These are phyloP conservation scores for Populus hybrid DNA, from an alignment of 441 rosid genomes.

Conservation along the genomic window DNA sequence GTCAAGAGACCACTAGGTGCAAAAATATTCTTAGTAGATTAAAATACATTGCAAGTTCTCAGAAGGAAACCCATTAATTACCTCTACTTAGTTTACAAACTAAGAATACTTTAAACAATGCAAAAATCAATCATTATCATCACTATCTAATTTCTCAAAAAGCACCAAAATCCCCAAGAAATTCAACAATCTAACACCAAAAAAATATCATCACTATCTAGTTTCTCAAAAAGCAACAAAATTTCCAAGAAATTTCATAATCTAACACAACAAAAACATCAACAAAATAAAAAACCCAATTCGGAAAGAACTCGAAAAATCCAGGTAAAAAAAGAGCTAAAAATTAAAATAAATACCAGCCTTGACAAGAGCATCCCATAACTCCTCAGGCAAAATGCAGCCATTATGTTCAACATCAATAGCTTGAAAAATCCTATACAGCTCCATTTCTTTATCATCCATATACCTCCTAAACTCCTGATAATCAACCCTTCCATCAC, in stretches of 20 bases:
- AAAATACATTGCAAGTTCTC: neutral
- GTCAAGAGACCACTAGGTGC: neutral
- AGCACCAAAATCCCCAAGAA: neutral
- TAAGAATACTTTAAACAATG: neutral
- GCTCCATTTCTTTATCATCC: constrained; percentile 95
- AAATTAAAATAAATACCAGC: constrained; percentile 54
- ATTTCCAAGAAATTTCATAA: neutral
- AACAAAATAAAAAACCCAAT: neutral
- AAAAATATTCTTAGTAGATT: neutral
- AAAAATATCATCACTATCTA: neutral
- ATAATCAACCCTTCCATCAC: constrained; percentile 86
- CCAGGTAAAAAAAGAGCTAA: neutral
- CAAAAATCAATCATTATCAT: neutral
- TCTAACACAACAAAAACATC: neutral
- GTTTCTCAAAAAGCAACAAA: neutral
- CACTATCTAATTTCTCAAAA: neutral
- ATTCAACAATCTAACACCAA: neutral
- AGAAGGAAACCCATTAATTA: neutral
- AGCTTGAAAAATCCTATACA: constrained; percentile 82
- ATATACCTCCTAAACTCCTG: constrained; percentile 83
- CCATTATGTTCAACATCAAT: constrained; percentile 97
- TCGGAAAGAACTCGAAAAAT: neutral
- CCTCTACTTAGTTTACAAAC: neutral
- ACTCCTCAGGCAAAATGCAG: constrained; percentile 96
- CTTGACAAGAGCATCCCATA: constrained; percentile 86